Conservation (phyloP, 2,329 filamentous ascomycete species). For the Trichoderma sp. region DNA sequence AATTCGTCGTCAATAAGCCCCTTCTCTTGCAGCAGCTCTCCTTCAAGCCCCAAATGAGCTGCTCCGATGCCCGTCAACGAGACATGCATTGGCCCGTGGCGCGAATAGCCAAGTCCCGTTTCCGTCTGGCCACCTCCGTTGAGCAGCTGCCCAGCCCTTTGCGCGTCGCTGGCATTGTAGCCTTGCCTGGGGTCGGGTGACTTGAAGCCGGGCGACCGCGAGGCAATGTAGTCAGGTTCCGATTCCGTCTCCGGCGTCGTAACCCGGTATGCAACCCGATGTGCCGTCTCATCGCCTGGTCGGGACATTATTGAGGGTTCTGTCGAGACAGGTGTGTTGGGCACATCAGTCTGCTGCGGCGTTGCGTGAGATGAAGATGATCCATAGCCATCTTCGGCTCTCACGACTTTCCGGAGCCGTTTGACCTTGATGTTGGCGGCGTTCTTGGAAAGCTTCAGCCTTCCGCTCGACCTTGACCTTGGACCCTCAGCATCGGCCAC, state of each 20-base stretch:
- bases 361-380: not conserved
- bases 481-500: not conserved
- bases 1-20: slow-evolving; percentile 22
- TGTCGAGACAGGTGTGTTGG: not conserved
- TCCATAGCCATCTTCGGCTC: not conserved
- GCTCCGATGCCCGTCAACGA: slow-evolving; percentile 29
- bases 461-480: not conserved
- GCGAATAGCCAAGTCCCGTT: slow-evolving; percentile 1
- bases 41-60: slow-evolving; percentile 24
- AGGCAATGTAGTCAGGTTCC: slow-evolving; percentile 18
- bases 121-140: not conserved
- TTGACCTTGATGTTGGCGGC: slow-evolving; percentile 12
- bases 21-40: slow-evolving; percentile 22
- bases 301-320: not conserved
- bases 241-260: slow-evolving; percentile 9
- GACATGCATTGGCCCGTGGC: slow-evolving; percentile 20
- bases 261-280: not conserved
- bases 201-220: slow-evolving; percentile 9
- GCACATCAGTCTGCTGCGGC: not conserved
- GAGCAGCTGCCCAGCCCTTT: not conserved
- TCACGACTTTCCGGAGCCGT: not conserved
- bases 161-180: not conserved
- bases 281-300: not conserved
- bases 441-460: slow-evolving; percentile 9
- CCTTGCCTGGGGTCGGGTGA: not conserved